A percentile compares a stretch with the other conserved stretches of the same genome.
Evolutionary conservation across 169 alveolate genomes (phyloP).

Genomic region (Besnoitia besnoiti): DNA sequence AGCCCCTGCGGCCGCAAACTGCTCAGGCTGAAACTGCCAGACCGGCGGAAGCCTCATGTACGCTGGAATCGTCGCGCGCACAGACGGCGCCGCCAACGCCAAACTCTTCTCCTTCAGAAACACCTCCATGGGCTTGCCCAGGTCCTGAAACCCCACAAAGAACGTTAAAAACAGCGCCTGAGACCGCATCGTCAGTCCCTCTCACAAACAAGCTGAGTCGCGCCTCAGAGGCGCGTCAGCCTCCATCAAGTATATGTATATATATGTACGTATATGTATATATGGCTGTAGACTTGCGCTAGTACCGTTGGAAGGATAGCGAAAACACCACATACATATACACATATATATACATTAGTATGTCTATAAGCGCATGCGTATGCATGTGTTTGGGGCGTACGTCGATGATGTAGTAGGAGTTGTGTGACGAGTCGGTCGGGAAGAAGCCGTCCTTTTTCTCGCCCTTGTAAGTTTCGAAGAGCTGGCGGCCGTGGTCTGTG

Average conservation of each 20-base stretch:
- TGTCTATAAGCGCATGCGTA: neutral
- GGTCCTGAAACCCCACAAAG: conserved; percentile 4
- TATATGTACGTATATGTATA: neutral
- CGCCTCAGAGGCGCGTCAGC: neutral
- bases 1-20: neutral
- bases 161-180: neutral
- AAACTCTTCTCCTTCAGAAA: conserved; percentile 5
- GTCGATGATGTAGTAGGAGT: conserved; percentile 45
- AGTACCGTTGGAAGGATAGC: too few relatives aligned
- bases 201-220: neutral
- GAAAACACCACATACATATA: too few relatives aligned
- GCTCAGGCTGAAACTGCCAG: neutral
- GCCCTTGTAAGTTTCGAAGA: conserved; percentile 67
- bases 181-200: neutral
- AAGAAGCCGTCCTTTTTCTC: conserved; percentile 33
- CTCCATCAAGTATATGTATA: neutral
- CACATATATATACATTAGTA: neutral
- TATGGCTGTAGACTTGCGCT: neutral
- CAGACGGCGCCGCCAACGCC: neutral
- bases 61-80: neutral
- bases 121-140: conserved; percentile 51
- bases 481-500: conserved; percentile 81
- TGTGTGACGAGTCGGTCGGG: conserved; percentile 55
- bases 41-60: neutral
- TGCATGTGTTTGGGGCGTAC: neutral